Percentiles rank a stretch among this genome's conserved stretches.
phyloP scores from a whole-genome alignment of 2,329 filamentous ascomycete genomes.

The Xylariaceae sp. region DNA sequence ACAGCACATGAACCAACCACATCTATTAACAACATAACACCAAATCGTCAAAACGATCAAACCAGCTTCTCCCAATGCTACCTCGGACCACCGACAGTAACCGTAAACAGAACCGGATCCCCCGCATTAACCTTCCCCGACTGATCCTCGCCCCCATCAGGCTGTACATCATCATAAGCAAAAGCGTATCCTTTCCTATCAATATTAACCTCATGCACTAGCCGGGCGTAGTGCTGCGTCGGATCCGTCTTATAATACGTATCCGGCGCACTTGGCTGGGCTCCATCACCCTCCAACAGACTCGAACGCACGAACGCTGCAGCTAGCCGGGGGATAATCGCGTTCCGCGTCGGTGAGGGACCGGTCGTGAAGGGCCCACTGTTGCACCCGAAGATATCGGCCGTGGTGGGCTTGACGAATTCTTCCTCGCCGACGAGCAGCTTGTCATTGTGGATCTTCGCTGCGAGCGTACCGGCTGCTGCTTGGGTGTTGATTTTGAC shows the following conservation, averaged over 20 bases:
- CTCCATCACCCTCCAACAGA: constrained; percentile 46
- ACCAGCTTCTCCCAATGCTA: neutral
- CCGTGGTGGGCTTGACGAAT: constrained; percentile 54
- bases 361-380: constrained; percentile 55
- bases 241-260: constrained; percentile 38
- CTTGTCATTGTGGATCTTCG: constrained; percentile 45
- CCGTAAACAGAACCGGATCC: constrained; percentile 45
- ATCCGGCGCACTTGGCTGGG: constrained; percentile 32
- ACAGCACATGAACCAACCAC: too few relatives aligned
- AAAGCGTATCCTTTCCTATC: constrained; percentile 58
- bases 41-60: too few relatives aligned
- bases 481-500: constrained; percentile 62
- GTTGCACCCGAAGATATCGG: constrained; percentile 65
- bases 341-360: constrained; percentile 37
- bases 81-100: constrained; percentile 45
- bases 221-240: constrained; percentile 55
- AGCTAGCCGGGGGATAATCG: constrained; percentile 46
- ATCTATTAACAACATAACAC: too few relatives aligned
- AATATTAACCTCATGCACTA: constrained; percentile 51
- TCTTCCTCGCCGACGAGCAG: constrained; percentile 35
- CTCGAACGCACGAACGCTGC: constrained; percentile 52
- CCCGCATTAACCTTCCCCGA: constrained; percentile 53
- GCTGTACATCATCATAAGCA: constrained; percentile 58
- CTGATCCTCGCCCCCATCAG: constrained; percentile 47
- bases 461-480: constrained; percentile 46